Evolutionary conservation across 2,329 filamentous ascomycete genomes (phyloP).

Genomic region (Colletotrichum sp.): DNA sequence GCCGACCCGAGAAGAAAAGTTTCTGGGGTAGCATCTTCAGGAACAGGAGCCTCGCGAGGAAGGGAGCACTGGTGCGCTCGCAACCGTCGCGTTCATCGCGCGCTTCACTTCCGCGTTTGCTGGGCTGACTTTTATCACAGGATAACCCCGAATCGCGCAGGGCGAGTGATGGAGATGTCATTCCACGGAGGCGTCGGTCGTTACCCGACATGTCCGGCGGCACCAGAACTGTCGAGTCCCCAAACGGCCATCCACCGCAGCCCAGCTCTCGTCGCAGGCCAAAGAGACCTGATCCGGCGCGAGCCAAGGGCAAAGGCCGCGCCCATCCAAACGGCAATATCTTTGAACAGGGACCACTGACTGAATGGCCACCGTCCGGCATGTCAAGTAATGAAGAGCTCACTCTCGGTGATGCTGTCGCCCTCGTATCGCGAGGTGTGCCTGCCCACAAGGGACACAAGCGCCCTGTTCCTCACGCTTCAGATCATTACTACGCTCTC

Average conservation of each 20-base stretch:
- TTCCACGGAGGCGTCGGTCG: constrained; percentile 27
- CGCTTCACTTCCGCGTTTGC: neutral
- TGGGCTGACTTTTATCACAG: constrained; percentile 23
- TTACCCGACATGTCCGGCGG: constrained; percentile 2
- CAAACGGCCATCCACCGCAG: neutral
- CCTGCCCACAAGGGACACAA: constrained; percentile 62
- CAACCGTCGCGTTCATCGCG: constrained; percentile 20
- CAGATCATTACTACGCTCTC: constrained; percentile 60
- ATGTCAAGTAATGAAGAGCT: constrained; percentile 55
- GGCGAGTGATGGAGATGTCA: constrained; percentile 37
- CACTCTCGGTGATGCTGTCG: constrained; percentile 57
- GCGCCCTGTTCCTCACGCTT: constrained; percentile 57
- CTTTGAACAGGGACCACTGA: constrained; percentile 42
- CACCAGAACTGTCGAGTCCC: constrained; percentile 11
- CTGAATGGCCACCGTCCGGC: constrained; percentile 63
- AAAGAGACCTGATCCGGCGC: constrained; percentile 41
- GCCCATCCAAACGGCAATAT: constrained; percentile 34
- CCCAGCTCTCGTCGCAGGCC: constrained; percentile 43
- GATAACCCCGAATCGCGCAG: constrained; percentile 35
- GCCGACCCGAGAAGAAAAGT: constrained; percentile 44
- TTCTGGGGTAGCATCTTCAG: constrained; percentile 57
- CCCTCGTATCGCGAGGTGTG: constrained; percentile 63
- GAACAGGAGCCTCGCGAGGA: constrained; percentile 47
- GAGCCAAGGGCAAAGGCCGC: constrained; percentile 43
- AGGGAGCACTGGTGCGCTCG: constrained; percentile 38